Evolutionary conservation across 139 green algal genomes (phyloP).

Genomic region (Parachlorella kessleri): DNA sequence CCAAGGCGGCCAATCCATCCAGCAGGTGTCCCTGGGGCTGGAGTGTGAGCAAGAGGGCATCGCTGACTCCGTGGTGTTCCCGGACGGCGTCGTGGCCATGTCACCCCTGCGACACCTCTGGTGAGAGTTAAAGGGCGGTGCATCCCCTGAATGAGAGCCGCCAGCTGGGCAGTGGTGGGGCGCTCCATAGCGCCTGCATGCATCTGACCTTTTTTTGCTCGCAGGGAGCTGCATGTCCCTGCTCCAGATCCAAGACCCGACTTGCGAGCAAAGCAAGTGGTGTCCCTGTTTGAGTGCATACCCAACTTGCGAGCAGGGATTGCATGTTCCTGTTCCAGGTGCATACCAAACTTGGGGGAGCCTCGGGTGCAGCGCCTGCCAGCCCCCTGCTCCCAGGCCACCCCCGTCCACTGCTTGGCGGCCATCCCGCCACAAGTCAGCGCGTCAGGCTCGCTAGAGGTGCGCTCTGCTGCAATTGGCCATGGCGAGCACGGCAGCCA

Average conservation of each 20-base stretch:
- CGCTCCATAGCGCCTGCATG: no score
- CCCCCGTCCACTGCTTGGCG: conserved; percentile 56
- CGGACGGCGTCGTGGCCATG: conserved; percentile 64
- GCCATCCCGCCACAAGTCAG: conserved; percentile 64
- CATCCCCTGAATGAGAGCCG: background rate
- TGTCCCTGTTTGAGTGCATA: no score
- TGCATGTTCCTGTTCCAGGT: conserved; percentile 53
- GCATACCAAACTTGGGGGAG: conserved; percentile 50
- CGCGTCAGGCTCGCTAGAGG: conserved; percentile 60
- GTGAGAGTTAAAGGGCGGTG: conserved; percentile 1
- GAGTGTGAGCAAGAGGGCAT: conserved; percentile 62
- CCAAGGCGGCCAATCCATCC: conserved; percentile 46
- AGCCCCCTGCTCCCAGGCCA: background rate
- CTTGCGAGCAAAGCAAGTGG: no score
- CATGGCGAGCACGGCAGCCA: no score
- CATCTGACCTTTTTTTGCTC: no score
- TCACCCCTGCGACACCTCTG: conserved; percentile 52
- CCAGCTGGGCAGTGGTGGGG: background rate
- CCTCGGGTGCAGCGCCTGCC: conserved; percentile 54
- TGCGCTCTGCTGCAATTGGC: no score
- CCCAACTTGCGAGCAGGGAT: no score
- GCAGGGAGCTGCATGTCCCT: no score
- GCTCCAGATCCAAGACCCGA: no score
- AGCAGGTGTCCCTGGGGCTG: conserved; percentile 64
- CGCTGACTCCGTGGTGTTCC: conserved; percentile 44